Evolutionary conservation across 192 early-diverging fungal species (phyloP).

Genomic region (Coemansia pectinata): DNA sequence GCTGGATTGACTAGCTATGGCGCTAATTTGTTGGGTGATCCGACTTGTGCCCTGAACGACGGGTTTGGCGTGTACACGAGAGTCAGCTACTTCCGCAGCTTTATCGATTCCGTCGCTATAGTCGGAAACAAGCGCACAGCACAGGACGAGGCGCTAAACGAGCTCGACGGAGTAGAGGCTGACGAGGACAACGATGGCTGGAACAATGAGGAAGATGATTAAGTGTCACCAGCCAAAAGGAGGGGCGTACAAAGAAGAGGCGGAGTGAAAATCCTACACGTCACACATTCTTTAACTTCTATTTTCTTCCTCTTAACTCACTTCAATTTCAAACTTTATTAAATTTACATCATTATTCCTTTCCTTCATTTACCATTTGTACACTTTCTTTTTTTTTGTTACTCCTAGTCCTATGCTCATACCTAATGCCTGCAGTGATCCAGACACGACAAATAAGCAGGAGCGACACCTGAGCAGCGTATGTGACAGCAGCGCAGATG

Average conservation of each 20-base stretch:
- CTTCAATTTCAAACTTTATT: neutral
- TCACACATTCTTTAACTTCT: neutral
- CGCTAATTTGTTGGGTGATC: slow-evolving; percentile 29
- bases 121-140: neutral
- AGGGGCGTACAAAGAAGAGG: neutral
- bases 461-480: neutral
- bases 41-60: slow-evolving; percentile 42
- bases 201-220: neutral
- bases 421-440: neutral
- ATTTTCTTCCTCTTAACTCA: neutral
- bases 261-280: neutral
- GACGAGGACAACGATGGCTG: neutral
- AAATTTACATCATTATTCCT: neutral
- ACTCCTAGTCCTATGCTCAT: neutral
- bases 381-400: neutral
- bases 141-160: neutral
- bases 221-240: neutral
- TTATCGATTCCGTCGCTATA: slow-evolving; percentile 17
- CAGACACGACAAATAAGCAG: neutral
- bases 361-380: neutral
- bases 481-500: neutral
- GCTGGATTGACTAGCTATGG: slow-evolving; percentile 52
- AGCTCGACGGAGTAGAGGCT: neutral
- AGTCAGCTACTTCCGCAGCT: slow-evolving; percentile 31
- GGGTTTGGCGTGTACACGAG: slow-evolving; percentile 46